These are phyloP conservation scores for Loxodes magnus DNA, from an alignment of 73 alveolate genomes.

Conservation along the genomic window DNA sequence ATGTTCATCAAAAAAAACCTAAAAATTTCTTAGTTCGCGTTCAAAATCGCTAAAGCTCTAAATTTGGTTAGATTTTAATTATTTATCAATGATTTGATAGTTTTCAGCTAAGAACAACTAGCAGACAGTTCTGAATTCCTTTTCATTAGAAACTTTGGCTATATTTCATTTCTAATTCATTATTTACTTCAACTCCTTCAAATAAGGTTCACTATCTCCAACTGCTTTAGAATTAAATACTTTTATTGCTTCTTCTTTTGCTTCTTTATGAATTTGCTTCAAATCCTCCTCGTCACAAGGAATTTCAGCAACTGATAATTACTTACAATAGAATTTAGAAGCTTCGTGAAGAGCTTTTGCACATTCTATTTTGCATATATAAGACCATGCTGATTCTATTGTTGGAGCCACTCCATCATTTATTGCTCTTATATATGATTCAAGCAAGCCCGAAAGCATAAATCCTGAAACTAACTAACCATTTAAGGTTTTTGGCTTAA, in stretches of 20 bases:
- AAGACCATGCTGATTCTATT: slow-evolving; percentile 55
- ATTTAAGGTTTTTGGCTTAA: slow-evolving; percentile 71
- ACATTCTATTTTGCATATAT: slow-evolving; percentile 70
- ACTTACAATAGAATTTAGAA: slow-evolving; percentile 30
- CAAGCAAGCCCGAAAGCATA: slow-evolving; percentile 61
- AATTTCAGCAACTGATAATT: not conserved
- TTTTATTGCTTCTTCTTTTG: slow-evolving; percentile 5
- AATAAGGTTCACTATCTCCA: not conserved
- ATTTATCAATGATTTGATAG: slow-evolving; percentile 40
- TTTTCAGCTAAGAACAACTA: slow-evolving; percentile 36
- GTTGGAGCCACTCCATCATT: slow-evolving; percentile 71
- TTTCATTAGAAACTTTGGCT: not conserved
- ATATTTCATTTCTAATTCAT: not conserved
- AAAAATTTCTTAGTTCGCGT: slow-evolving; percentile 19
- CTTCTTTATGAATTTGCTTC: slow-evolving; percentile 4
- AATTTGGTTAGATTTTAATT: slow-evolving; percentile 50
- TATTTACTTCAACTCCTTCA: not conserved
- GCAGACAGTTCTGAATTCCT: slow-evolving; percentile 16
- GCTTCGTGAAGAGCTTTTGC: slow-evolving; percentile 48
- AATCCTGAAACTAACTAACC: slow-evolving; percentile 74
- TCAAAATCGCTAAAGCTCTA: slow-evolving; percentile 40
- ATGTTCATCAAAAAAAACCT: slow-evolving; percentile 1
- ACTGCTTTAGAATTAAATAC: slow-evolving; percentile 5
- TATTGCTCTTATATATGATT: slow-evolving; percentile 58
- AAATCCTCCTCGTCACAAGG: slow-evolving; percentile 9